Evolutionary conservation across 192 early-diverging fungal species (phyloP).

Genomic region (Entomortierella lignicola): DNA sequence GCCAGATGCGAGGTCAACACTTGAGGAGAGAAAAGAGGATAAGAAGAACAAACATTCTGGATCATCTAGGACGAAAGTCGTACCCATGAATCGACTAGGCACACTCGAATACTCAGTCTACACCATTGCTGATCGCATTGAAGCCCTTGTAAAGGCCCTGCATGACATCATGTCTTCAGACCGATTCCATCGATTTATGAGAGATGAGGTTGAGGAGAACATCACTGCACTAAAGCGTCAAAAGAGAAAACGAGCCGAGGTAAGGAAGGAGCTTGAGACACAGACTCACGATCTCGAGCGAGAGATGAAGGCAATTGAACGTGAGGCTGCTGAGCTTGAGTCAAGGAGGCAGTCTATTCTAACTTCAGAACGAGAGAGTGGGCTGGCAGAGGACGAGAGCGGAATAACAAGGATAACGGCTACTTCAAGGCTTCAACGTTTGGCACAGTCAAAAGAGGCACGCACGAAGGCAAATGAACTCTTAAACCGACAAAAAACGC

Average conservation of each 20-base stretch:
- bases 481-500: slow-evolving; percentile 27
- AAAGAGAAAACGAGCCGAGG: slow-evolving; percentile 36
- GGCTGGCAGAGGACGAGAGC: slow-evolving; percentile 8
- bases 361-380: slow-evolving; percentile 27
- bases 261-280: slow-evolving; percentile 36
- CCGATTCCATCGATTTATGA: slow-evolving; percentile 45
- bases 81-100: slow-evolving; percentile 15
- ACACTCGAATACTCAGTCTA: slow-evolving; percentile 35
- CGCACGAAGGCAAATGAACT: slow-evolving; percentile 28
- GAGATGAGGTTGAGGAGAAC: slow-evolving; percentile 46
- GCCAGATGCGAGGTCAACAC: slow-evolving; percentile 9
- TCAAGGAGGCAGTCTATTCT: slow-evolving; percentile 29
- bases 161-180: slow-evolving; percentile 42
- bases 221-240: slow-evolving; percentile 37
- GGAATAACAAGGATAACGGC: slow-evolving; percentile 8
- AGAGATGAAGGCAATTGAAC: slow-evolving; percentile 45
- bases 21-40: slow-evolving; percentile 27
- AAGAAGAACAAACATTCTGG: slow-evolving; percentile 34
- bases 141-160: slow-evolving; percentile 40
- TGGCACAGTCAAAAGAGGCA: slow-evolving; percentile 44
- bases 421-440: slow-evolving; percentile 19
- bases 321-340: slow-evolving; percentile 32
- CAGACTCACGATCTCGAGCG: slow-evolving; percentile 33
- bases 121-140: slow-evolving; percentile 31
- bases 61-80: slow-evolving; percentile 9